phyloP scores from a whole-genome alignment of 2,329 filamentous ascomycete species.

The Chaetomium sp. region DNA sequence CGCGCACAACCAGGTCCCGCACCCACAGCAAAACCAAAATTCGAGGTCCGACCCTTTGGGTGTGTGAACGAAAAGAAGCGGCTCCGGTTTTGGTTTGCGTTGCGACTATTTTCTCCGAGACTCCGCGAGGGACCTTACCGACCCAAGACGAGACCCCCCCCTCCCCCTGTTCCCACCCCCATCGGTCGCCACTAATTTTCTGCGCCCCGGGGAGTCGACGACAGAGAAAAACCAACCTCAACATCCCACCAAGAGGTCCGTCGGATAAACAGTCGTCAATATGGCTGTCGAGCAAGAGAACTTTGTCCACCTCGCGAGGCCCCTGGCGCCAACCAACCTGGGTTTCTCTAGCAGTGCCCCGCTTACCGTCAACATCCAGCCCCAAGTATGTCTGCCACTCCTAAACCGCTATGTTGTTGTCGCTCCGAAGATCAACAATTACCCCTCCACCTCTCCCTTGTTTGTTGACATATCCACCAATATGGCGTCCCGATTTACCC shows the following conservation, averaged over 20 bases:
- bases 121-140: conserved; percentile 7
- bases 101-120: conserved; percentile 18
- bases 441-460: neutral
- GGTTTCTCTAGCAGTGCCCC: conserved; percentile 82
- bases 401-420: neutral
- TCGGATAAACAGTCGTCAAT: conserved; percentile 38
- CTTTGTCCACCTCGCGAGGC: conserved; percentile 91
- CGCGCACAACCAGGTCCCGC: conserved; percentile 45
- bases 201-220: conserved; percentile 4
- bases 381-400: conserved; percentile 60
- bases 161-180: conserved; percentile 16
- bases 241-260: conserved; percentile 17
- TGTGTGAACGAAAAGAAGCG: conserved; percentile 22
- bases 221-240: neutral
- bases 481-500: too few species aligned
- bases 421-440: neutral
- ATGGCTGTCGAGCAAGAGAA: conserved; percentile 78
- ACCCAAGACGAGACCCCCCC: conserved; percentile 5
- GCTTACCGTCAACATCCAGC: conserved; percentile 89
- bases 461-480: neutral
- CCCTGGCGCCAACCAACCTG: conserved; percentile 73
- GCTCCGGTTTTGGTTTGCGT: conserved; percentile 9
- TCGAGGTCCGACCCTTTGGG: conserved; percentile 18
- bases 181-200: conserved; percentile 19
- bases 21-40: conserved; percentile 30